phyloP scores from a whole-genome alignment of 2,329 filamentous ascomycete genomes.

The Fusarium lateritium region DNA sequence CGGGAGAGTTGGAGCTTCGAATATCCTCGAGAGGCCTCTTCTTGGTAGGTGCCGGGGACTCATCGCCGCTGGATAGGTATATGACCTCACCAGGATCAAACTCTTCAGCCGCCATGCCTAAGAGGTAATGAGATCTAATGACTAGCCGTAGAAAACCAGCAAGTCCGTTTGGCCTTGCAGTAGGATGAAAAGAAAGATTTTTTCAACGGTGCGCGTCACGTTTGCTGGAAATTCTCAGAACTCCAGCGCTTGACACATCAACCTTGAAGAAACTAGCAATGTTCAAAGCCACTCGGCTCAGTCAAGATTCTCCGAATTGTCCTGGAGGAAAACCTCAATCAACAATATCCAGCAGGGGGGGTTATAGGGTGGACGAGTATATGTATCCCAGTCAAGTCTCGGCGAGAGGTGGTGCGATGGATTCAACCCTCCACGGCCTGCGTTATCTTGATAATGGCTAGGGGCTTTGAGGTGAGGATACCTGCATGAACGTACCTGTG shows the following conservation, averaged over 20 bases:
- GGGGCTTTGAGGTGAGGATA: slow-evolving; percentile 19
- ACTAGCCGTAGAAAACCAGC: not conserved
- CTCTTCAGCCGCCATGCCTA: slow-evolving; percentile 36
- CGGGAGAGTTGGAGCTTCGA: slow-evolving; percentile 19
- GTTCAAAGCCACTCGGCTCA: slow-evolving; percentile 22
- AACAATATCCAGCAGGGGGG: slow-evolving; percentile 19
- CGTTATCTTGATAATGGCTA: slow-evolving; percentile 26
- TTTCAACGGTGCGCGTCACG: not conserved
- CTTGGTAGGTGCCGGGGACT: slow-evolving; percentile 36
- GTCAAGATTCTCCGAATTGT: slow-evolving; percentile 3
- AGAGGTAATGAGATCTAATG: not conserved
- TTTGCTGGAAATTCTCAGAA: not conserved
- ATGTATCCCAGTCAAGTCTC: slow-evolving; percentile 29
- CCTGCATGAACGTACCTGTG: slow-evolving; percentile 34
- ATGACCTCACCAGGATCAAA: slow-evolving; percentile 45
- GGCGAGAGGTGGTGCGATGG: slow-evolving; percentile 28
- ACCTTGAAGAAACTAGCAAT: not conserved
- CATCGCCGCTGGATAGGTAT: slow-evolving; percentile 47
- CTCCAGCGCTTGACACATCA: slow-evolving; percentile 11
- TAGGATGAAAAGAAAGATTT: not conserved
- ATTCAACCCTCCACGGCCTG: slow-evolving; percentile 22
- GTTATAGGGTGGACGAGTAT: not conserved
- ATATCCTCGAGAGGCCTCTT: slow-evolving; percentile 51
- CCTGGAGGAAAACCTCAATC: slow-evolving; percentile 30
- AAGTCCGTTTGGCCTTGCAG: not conserved